Base-by-base conservation (phyloP, 176 grass and related monocot species). In the Aegilops sharonensis region DNA sequence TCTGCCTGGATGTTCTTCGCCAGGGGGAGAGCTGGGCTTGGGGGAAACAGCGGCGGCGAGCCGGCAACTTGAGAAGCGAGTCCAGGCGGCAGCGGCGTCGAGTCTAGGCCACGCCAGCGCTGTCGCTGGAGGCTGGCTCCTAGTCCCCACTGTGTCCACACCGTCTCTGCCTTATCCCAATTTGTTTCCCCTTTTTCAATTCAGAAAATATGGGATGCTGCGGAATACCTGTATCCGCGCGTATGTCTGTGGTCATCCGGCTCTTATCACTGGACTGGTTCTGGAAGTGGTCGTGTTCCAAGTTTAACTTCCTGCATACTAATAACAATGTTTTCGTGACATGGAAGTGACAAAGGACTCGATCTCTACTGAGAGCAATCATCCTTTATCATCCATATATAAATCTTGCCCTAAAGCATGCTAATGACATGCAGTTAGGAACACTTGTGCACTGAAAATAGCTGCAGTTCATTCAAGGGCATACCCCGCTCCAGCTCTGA, bases 221-320 rank as follows among this genome's bases (percentile, higher is more conserved):
- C 4, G 4, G 11, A 48, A 48, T 48, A 48, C 45, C 45, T 14
- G 45, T 14, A 48, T 48, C 45, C 45, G 4, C 45, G 45, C 3
- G 45, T 48, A 48, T 48, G 45, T 48, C 45, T 48, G 31, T 70
- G 32, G 2, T 39, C 57, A 39, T 39, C 20, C 32, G 35, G 34
- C 10, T 42, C 13, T 72, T 60, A 61, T 39, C 39, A 9, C 69
- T 60, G n/a, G 72, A 37, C 34, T 29, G 47, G 8, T 72, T 61
- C 50, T 71, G 1, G 14, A 83, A 30, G 81, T 83, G 68, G 66
- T 30, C 72, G 17, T 78, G 65, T 68, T 69, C 48, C 65, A 83
- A 60, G 66, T 39, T 72, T 60, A 42, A 34, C 1, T 39, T 42
- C 31, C 12, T 72, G 72, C 50, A 25, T 83, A 72, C 36, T 62